These are phyloP conservation scores for Oropetium thomaeum DNA, from an alignment of 176 grass and related monocot genomes.

Conservation along the genomic window DNA sequence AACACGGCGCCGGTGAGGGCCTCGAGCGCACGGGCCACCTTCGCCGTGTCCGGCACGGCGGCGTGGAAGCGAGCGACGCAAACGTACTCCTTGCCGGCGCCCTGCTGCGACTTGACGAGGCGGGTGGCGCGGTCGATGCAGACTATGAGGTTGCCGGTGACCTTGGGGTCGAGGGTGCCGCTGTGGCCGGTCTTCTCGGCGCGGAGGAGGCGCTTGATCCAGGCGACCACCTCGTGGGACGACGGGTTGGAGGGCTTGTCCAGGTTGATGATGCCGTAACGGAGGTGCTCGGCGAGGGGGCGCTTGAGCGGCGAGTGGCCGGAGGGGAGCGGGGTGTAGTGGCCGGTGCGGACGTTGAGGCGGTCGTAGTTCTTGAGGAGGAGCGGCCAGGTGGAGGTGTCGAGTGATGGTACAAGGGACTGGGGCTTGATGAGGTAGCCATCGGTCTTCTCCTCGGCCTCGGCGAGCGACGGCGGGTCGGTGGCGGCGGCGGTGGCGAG, in stretches of 20 bases:
- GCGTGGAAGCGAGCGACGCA: constrained; percentile 83
- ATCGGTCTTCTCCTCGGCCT: no score
- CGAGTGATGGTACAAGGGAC: constrained; percentile 40
- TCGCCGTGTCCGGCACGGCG: constrained; percentile 45
- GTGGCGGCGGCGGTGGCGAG: no score
- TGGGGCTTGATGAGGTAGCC: no score
- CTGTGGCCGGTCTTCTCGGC: constrained; percentile 82
- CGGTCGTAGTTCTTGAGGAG: constrained; percentile 85
- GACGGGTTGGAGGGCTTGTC: constrained; percentile 96
- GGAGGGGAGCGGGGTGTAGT: constrained; percentile 79
- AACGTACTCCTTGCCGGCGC: constrained; percentile 86
- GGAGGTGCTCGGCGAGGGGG: constrained; percentile 72
- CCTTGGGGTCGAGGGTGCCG: constrained; percentile 93
- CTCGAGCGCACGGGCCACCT: constrained; percentile 60
- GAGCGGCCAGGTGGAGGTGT: constrained; percentile 66
- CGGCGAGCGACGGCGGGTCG: no score
- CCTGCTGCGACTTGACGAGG: constrained; percentile 94
- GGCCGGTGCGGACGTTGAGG: constrained; percentile 74
- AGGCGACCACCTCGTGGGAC: constrained; percentile 95
- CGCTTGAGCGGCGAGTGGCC: constrained; percentile 81
- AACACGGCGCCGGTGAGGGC: constrained; percentile 80
- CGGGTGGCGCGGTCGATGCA: constrained; percentile 91
- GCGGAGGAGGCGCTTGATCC: constrained; percentile 85
- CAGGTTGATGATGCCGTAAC: constrained; percentile 86
- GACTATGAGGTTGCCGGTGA: constrained; percentile 93